Conservation (phyloP, 2,329 filamentous ascomycete genomes). For the Bimuria novae-zelandiae region DNA sequence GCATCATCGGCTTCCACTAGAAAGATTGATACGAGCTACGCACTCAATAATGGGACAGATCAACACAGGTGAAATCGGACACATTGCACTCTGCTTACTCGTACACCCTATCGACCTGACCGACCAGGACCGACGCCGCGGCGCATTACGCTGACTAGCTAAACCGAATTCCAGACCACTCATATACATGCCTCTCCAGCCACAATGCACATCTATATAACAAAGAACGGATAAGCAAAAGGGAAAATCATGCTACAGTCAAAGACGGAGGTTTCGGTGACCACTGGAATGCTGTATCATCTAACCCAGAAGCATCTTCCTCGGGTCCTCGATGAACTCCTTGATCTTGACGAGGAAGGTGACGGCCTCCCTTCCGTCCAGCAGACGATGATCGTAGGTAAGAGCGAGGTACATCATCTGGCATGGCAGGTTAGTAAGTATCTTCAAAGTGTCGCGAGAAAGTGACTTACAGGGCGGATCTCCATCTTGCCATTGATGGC, state of each 20-base stretch:
- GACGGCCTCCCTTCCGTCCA: conserved; percentile 93
- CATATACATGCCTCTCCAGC: not conserved
- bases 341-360: conserved; percentile 97
- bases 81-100: too few relatives aligned
- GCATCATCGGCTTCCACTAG: too few relatives aligned
- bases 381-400: conserved; percentile 94
- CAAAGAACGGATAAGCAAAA: not conserved
- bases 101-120: not conserved
- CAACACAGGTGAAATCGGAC: too few relatives aligned
- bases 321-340: conserved; percentile 94
- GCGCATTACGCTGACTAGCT: conserved; percentile 3
- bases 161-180: not conserved
- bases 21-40: too few relatives aligned
- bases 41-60: too few relatives aligned
- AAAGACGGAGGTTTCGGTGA: too few relatives aligned
- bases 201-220: not conserved
- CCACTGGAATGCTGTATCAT: too few relatives aligned
- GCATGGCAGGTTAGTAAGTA: conserved; percentile 12
- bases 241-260: not conserved
- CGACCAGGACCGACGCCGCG: not conserved
- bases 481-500: conserved; percentile 93
- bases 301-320: conserved; percentile 76
- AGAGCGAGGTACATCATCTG: conserved; percentile 98
- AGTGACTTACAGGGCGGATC: conserved; percentile 70
- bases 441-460: not conserved